Base-by-base conservation (phyloP, 2,329 filamentous ascomycete species). In the Aspergillus novoparasiticus region DNA sequence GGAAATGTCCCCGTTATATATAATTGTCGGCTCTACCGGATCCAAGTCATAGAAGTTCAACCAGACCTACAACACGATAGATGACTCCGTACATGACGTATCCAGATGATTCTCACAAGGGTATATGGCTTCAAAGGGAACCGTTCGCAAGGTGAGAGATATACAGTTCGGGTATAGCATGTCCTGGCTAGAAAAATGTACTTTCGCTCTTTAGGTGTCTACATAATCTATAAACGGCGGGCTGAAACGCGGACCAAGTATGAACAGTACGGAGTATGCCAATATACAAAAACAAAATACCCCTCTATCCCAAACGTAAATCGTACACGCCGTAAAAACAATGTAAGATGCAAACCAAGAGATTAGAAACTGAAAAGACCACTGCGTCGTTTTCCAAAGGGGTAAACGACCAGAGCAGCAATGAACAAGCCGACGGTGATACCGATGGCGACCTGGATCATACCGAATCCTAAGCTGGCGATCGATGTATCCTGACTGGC, bases 341-440 rank as follows among this genome's bases (percentile, higher is more conserved):
- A 11, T 36, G 16, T 8, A 53, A 53, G n/a, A 53, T 36, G 28
- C n/a, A 32, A 21, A 5, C 23, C 1, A 10, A 16, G 34, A 41
- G 4, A 21, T 36, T 57, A 69, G 50, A 79, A 78, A 68, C 76
- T 79, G 59, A 79, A 79, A 45, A 79, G 59, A 6, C 76, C 77
- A 69, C 77, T 79, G 66, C 77, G 72, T 60, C 73, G 69, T 66
- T 79, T 79, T 12, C 77, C 76, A 64, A 74, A 68, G 16, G 78
- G 77, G 67, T 80, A 80, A 11, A 80, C 73, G 28, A 80, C 70
- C 65, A 79, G 61, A 36, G 76, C 76, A 39, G 76, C 76, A 66
- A 80, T 64, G 64, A 79, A 80, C 57, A 80, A 60, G 2, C 78
- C 78, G 8, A 79, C 77, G 2, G 76, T 78, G 60, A 79, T 80